Conservation (phyloP, 2,329 filamentous ascomycete species). For the Alternaria sp. region DNA sequence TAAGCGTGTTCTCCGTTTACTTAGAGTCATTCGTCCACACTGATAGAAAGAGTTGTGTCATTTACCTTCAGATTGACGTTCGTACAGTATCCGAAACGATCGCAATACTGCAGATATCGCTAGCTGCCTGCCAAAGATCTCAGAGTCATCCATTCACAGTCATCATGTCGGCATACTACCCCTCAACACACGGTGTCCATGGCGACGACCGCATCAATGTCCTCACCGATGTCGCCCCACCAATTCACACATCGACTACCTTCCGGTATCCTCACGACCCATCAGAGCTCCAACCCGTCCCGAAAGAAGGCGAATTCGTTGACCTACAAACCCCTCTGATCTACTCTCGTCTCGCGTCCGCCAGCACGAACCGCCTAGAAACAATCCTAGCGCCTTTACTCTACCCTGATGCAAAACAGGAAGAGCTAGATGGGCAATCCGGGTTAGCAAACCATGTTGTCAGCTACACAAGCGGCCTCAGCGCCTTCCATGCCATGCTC, state of each 20-base stretch:
- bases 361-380: slow-evolving; percentile 86
- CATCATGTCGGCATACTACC: slow-evolving; percentile 44
- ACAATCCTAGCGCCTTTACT: slow-evolving; percentile 77
- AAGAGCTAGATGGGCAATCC: slow-evolving; percentile 16
- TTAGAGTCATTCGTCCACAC: background rate
- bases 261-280: slow-evolving; percentile 82
- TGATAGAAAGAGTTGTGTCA: background rate
- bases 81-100: background rate
- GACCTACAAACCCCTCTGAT: slow-evolving; percentile 53
- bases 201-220: slow-evolving; percentile 79
- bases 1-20: background rate
- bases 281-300: slow-evolving; percentile 62
- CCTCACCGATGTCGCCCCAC: slow-evolving; percentile 81
- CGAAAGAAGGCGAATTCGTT: slow-evolving; percentile 51
- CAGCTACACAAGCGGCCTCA: slow-evolving; percentile 83
- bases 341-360: slow-evolving; percentile 80
- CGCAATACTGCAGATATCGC: background rate
- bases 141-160: background rate
- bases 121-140: background rate
- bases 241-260: slow-evolving; percentile 89
- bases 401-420: slow-evolving; percentile 53
- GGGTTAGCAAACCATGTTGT: slow-evolving; percentile 60
- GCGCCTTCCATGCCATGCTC: slow-evolving; percentile 86
- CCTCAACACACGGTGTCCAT: slow-evolving; percentile 78
- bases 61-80: background rate